Percentiles rank a stretch among this genome's conserved stretches.
phyloP scores from a whole-genome alignment of 495 filamentous ascomycete genomes.

The Hypoxylon rickii region DNA sequence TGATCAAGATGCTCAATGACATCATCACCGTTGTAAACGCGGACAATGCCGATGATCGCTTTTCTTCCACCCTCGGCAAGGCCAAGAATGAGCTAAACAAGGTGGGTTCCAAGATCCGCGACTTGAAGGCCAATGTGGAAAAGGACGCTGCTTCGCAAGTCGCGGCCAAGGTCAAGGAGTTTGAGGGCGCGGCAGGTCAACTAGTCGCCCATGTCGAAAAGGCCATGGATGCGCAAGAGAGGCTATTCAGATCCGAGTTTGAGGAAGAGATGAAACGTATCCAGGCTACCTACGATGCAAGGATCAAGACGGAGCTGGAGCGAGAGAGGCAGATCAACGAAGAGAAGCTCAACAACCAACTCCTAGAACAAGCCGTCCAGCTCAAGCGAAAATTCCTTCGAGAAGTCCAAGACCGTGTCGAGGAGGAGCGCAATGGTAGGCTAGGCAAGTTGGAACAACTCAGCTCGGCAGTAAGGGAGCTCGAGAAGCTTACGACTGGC shows the following conservation, averaged over 20 bases:
- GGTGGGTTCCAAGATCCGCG: conserved; percentile 72
- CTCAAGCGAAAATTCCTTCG: conserved; percentile 81
- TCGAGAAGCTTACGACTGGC: conserved; percentile 80
- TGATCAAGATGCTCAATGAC: conserved; percentile 94
- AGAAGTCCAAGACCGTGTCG: conserved; percentile 79
- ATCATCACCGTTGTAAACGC: conserved; percentile 91
- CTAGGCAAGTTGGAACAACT: conserved; percentile 84
- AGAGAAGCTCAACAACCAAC: conserved; percentile 77
- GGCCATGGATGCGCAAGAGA: conserved; percentile 74
- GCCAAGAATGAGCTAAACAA: conserved; percentile 83
- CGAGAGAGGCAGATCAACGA: conserved; percentile 75
- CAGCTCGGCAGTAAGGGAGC: conserved; percentile 70
- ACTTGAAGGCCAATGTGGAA: conserved; percentile 67
- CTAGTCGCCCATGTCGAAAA: conserved; percentile 79
- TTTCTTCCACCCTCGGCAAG: conserved; percentile 72
- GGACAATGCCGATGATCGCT: conserved; percentile 73
- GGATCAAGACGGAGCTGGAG: conserved; percentile 75
- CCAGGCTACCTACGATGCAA: conserved; percentile 72
- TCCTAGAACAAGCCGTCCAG: conserved; percentile 87
- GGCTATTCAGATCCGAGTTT: conserved; percentile 83
- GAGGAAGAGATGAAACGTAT: conserved; percentile 84
- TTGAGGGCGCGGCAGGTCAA: conserved; percentile 60
- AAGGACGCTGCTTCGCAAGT: conserved; percentile 79
- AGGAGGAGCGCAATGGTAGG: conserved; percentile 84
- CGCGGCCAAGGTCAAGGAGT: conserved; percentile 61